Percentiles rank a stretch among this genome's conserved stretches.
Conservation (phyloP, 768 basidiomycete genomes). For the Xerocomellus dryophilus region DNA sequence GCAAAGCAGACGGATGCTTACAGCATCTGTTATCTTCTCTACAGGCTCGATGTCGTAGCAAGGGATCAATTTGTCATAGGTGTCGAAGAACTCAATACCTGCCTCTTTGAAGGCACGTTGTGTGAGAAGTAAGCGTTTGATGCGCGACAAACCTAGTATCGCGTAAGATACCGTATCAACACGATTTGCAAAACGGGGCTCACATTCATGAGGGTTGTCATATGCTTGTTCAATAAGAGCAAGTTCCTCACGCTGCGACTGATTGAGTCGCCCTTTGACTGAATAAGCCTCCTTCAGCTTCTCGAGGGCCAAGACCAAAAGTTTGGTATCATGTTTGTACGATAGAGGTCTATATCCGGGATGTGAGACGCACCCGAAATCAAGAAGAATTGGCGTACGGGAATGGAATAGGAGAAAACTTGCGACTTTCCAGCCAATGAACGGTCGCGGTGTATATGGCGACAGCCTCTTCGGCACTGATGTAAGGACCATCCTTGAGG, state of each 20-base stretch:
- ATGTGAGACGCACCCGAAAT: conserved; percentile 2
- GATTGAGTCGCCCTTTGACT: conserved; percentile 96
- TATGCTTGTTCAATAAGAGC: conserved; percentile 99
- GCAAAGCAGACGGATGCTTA: conserved; percentile 35
- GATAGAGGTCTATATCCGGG: conserved; percentile 67
- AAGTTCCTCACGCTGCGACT: conserved; percentile 96
- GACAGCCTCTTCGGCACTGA: conserved; percentile 97
- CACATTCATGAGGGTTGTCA: conserved; percentile 98
- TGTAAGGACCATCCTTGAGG: conserved; percentile 98
- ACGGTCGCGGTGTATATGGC: conserved; percentile 98
- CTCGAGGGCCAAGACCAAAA: conserved; percentile 93
- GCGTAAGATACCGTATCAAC: conserved; percentile 2
- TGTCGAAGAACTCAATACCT: conserved; percentile 96
- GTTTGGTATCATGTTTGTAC: conserved; percentile 98
- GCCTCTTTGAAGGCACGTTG: conserved; percentile 99
- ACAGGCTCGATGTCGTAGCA: conserved; percentile 99
- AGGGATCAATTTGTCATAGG: conserved; percentile 96
- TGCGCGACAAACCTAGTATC: conserved; percentile 75
- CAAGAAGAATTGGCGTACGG: conserved; percentile 50
- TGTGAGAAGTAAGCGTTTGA: conserved; percentile 94
- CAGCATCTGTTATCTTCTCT: conserved; percentile 99
- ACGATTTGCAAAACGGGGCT: conserved; percentile 14
- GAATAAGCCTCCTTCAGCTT: conserved; percentile 99
- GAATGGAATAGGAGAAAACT: conserved; percentile 99
- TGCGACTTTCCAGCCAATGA: conserved; percentile 97